These are phyloP conservation scores for Hymenoscyphus scutula DNA, from an alignment of 2,329 filamentous ascomycete species.

Conservation along the genomic window DNA sequence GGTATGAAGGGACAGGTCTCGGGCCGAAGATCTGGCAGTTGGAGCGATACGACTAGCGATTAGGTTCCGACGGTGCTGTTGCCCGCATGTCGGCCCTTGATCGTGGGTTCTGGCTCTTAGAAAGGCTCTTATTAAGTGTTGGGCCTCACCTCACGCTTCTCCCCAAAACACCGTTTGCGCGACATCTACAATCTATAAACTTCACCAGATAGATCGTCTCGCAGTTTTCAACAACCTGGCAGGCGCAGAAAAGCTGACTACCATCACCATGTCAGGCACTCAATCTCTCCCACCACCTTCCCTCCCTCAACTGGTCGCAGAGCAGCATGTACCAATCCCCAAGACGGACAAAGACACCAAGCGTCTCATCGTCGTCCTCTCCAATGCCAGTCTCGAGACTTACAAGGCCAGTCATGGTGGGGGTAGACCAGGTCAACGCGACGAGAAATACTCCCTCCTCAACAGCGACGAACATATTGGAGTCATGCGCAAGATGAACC, in stretches of 20 bases:
- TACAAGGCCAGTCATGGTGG: slow-evolving; percentile 85
- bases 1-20: background rate
- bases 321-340: slow-evolving; percentile 84
- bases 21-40: background rate
- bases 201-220: background rate
- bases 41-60: too few relatives aligned
- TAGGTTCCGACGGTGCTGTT: background rate
- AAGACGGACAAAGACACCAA: slow-evolving; percentile 85
- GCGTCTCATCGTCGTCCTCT: slow-evolving; percentile 90
- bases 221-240: background rate
- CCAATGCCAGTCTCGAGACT: slow-evolving; percentile 95
- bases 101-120: background rate
- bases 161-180: background rate
- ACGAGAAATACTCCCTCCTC: slow-evolving; percentile 95
- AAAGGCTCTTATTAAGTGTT: too few relatives aligned
- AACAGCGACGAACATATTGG: slow-evolving; percentile 99
- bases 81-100: background rate
- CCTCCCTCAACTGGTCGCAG: slow-evolving; percentile 87
- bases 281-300: slow-evolving; percentile 92
- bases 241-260: slow-evolving; percentile 26
- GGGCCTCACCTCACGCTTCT: background rate
- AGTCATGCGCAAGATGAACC: slow-evolving; percentile 98
- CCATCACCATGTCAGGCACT: slow-evolving; percentile 60
- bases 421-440: slow-evolving; percentile 56
- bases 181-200: background rate